Evolutionary conservation across 164 flowering plant species (phyloP).

Genomic region (Vitis riparia): DNA sequence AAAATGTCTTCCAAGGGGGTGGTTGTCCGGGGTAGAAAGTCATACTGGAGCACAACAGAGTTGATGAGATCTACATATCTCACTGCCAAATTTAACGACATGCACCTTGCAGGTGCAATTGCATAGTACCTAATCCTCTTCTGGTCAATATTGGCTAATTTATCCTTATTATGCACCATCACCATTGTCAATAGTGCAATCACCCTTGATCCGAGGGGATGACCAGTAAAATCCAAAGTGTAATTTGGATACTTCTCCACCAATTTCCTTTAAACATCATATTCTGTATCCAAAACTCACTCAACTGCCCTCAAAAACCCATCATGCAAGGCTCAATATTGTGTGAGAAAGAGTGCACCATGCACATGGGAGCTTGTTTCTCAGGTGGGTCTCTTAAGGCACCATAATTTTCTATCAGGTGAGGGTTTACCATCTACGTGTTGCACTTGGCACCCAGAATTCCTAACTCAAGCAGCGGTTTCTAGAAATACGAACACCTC

Average conservation of each 20-base stretch:
- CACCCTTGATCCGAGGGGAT: too few species aligned
- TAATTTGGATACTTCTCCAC: neutral
- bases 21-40: slow-evolving; percentile 93
- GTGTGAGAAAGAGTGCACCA: too few species aligned
- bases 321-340: slow-evolving; percentile 40
- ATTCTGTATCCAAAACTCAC: slow-evolving; percentile 73
- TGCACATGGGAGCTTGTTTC: too few species aligned
- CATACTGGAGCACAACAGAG: slow-evolving; percentile 89
- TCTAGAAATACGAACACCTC: too few species aligned
- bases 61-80: slow-evolving; percentile 78
- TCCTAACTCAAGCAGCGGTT: too few species aligned
- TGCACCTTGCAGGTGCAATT: slow-evolving; percentile 76
- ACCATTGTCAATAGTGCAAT: slow-evolving; percentile 42
- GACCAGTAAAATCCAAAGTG: too few species aligned
- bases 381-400: too few species aligned
- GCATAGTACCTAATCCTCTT: slow-evolving; percentile 62
- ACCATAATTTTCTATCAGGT: too few species aligned
- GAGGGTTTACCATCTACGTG: too few species aligned
- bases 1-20: slow-evolving; percentile 86
- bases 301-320: slow-evolving; percentile 90
- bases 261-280: slow-evolving; percentile 56
- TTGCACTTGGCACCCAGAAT: too few species aligned
- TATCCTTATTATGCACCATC: slow-evolving; percentile 47
- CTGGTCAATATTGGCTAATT: slow-evolving; percentile 51
- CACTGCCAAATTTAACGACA: slow-evolving; percentile 21